phyloP scores from a whole-genome alignment of 495 filamentous ascomycete species.

The Penicillium dipodomyicola region DNA sequence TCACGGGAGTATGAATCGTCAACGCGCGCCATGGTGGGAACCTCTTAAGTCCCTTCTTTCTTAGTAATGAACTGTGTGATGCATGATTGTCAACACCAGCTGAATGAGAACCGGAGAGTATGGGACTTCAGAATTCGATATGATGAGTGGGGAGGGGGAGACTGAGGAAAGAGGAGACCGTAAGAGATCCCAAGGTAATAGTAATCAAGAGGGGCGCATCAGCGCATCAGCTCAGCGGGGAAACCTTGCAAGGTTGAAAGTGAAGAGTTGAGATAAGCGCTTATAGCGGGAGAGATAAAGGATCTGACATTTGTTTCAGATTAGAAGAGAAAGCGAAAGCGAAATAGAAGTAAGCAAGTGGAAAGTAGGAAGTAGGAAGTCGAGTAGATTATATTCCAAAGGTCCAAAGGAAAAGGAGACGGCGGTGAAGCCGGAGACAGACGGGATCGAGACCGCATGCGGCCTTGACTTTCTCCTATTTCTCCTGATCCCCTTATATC shows the following conservation, averaged over 20 bases:
- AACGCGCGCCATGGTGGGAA: slow-evolving; percentile 25
- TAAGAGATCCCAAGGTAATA: background rate
- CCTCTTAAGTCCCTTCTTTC: slow-evolving; percentile 13
- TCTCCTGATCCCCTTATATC: background rate
- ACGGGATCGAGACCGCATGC: slow-evolving; percentile 23
- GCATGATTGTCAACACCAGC: slow-evolving; percentile 19
- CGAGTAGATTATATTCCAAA: background rate
- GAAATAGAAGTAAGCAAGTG: background rate
- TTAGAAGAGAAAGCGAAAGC: background rate
- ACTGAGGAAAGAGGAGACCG: too few species aligned
- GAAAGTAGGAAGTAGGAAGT: background rate
- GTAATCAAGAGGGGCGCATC: slow-evolving; percentile 1
- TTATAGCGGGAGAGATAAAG: slow-evolving; percentile 5
- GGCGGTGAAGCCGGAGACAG: slow-evolving; percentile 15
- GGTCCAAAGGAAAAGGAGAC: slow-evolving; percentile 9
- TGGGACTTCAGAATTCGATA: background rate
- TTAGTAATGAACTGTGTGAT: slow-evolving; percentile 16
- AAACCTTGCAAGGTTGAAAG: background rate
- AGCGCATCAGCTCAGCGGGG: slow-evolving; percentile 10
- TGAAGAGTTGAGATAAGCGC: slow-evolving; percentile 8
- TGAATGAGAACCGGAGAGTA: background rate
- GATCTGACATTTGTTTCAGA: background rate
- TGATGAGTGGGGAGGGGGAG: background rate
- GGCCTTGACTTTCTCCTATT: slow-evolving; percentile 6
- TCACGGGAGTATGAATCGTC: slow-evolving; percentile 24